phyloP scores from a whole-genome alignment of 164 flowering plant species.

The Annona cherimola region DNA sequence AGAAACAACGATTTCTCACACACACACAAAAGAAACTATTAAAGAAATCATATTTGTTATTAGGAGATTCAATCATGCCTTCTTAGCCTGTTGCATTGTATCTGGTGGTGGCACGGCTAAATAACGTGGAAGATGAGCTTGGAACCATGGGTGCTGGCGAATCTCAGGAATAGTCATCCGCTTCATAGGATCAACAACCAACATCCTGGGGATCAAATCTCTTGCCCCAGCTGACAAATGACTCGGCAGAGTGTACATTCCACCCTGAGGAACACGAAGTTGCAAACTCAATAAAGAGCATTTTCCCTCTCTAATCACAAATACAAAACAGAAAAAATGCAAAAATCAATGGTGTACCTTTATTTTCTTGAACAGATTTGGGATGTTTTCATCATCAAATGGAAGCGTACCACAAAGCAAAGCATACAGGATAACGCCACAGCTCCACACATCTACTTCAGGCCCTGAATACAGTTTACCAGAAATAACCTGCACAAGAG shows the following conservation, averaged over 20 bases:
- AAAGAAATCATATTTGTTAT: background rate
- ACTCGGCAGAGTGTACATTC: slow-evolving; percentile 40
- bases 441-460: slow-evolving; percentile 45
- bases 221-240: slow-evolving; percentile 42
- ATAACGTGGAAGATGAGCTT: slow-evolving; percentile 38
- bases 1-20: background rate
- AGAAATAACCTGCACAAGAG: slow-evolving; percentile 30
- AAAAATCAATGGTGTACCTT: slow-evolving; percentile 20
- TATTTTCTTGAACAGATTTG: slow-evolving; percentile 38
- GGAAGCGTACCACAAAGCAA: slow-evolving; percentile 47
- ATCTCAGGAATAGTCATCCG: slow-evolving; percentile 41
- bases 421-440: slow-evolving; percentile 46
- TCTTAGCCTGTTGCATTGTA: slow-evolving; percentile 34
- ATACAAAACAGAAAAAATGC: background rate
- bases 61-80: slow-evolving; percentile 18
- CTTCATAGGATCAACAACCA: slow-evolving; percentile 41
- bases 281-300: background rate
- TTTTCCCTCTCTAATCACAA: background rate
- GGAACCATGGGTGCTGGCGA: slow-evolving; percentile 40
- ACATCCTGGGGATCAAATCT: slow-evolving; percentile 43
- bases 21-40: background rate
- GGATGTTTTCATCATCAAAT: slow-evolving; percentile 44
- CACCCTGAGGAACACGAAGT: slow-evolving; percentile 23
- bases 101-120: slow-evolving; percentile 39
- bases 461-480: slow-evolving; percentile 38